These are phyloP conservation scores for Linum lewisii DNA, from an alignment of 345 rosid genomes.

Conservation along the genomic window DNA sequence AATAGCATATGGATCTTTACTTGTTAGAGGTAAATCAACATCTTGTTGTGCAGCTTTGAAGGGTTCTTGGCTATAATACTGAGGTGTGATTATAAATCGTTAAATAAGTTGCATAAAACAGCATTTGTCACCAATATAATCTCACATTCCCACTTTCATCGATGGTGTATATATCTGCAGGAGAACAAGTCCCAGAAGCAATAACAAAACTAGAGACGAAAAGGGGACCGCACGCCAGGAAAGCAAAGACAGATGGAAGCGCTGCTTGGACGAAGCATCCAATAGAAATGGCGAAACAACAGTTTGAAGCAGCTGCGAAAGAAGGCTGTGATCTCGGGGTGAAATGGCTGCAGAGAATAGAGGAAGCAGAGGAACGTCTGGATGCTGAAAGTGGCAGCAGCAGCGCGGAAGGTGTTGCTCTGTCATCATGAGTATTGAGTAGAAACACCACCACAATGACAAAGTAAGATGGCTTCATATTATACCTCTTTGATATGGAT, in stretches of 20 bases:
- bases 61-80: not conserved
- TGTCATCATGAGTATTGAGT: not conserved
- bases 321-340: slow-evolving; percentile 68
- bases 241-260: slow-evolving; percentile 19
- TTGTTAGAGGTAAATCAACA: slow-evolving; percentile 1
- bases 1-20: slow-evolving; percentile 6
- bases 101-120: not conserved
- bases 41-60: too few relatives aligned
- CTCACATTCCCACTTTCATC: not conserved
- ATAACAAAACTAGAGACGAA: too few relatives aligned
- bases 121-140: not conserved
- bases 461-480: not conserved
- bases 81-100: not conserved
- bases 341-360: slow-evolving; percentile 67
- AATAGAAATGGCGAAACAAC: slow-evolving; percentile 60
- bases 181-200: not conserved
- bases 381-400: slow-evolving; percentile 16
- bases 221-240: slow-evolving; percentile 2
- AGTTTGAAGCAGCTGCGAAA: slow-evolving; percentile 66
- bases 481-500: too few relatives aligned
- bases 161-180: not conserved
- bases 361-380: slow-evolving; percentile 68
- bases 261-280: slow-evolving; percentile 19
- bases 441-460: not conserved
- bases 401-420: not conserved